Conservation (phyloP, 495 filamentous ascomycete species). For the Trichoderma parareesei region DNA sequence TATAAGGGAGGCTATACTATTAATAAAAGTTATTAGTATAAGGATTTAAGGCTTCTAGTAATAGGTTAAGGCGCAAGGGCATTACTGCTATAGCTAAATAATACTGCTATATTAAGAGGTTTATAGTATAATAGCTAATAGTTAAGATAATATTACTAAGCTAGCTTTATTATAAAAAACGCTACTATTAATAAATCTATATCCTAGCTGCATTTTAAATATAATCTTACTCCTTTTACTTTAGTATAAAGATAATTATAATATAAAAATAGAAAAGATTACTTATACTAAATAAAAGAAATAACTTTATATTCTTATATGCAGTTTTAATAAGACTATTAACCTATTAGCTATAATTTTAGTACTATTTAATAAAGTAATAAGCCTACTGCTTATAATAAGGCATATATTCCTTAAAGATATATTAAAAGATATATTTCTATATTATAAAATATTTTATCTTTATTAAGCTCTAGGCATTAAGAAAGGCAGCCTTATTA, state of each 20-base stretch:
- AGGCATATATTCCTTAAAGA: not conserved
- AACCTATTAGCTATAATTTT: not conserved
- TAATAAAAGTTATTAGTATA: not conserved
- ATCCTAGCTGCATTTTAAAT: not conserved
- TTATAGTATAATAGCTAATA: not conserved
- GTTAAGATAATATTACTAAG: not conserved
- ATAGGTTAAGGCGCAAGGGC: not conserved
- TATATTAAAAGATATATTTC: not conserved
- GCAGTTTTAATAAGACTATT: not conserved
- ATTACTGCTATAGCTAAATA: not conserved
- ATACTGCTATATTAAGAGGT: not conserved
- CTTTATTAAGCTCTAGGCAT: not conserved
- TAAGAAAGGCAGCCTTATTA: not conserved
- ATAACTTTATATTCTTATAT: not conserved
- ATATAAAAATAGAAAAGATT: too few species aligned
- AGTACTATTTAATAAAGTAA: too few species aligned
- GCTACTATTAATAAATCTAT: not conserved
- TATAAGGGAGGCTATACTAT: not conserved
- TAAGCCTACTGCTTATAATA: too few species aligned
- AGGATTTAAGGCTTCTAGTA: not conserved
- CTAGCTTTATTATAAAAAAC: not conserved
- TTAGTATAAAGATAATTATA: not conserved
- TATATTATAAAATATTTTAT: not conserved
- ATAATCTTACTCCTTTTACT: not conserved
- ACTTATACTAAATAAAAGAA: too few species aligned